Evolutionary conservation across 2,329 filamentous ascomycete genomes (phyloP), one percentile per base, ranked within the genome.

Genomic region (Aschersonia sp.): DNA sequence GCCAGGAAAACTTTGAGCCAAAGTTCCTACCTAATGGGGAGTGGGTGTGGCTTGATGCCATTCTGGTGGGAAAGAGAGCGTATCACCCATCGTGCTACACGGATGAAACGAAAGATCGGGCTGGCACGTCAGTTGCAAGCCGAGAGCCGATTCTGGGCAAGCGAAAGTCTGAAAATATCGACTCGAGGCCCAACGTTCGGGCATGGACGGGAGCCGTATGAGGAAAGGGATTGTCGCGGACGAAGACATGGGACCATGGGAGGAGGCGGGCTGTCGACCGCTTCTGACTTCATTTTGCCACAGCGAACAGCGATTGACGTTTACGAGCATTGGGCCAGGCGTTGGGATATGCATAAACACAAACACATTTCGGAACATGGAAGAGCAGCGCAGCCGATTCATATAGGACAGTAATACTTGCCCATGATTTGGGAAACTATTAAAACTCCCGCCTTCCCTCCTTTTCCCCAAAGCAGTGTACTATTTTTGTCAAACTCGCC

Each of bases 31-130:
- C 94, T 52, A 85, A 84, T 14, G 88, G 97, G 64, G 90, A 98
- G 59, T 97, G 89, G 76, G 90, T 98, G 41, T 97, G 92, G 86
- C 83, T 87, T 63, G 90, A 98, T 63, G 86, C 90, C 1, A 73
- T 85, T 45, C 76, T 83, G 53, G 78, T 94, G 32, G 85, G 84
- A 37, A 79, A 75, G 48, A 80, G 87, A 52, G 83, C 92, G 12
- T 97, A 87, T 58, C 92, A 98, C 63, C 87, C 83, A 9, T 94
- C 81, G 47, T 98, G 92, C 62, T 87, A 90, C 61, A 77, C 79
- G 14, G 90, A 95, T 66, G 84, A 86, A 32, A 83, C 77, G 37
- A 83, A 79, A 58, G 81, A 83, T 53, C 73, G 75, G 6, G 71
- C 69, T 43, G 65, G 60, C 31, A 70, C 47, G 59, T 66, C 50